Evolutionary conservation across 2,329 filamentous ascomycete genomes (phyloP), one percentile per base, ranked within the genome.

Genomic region (Cladosporium sp.): DNA sequence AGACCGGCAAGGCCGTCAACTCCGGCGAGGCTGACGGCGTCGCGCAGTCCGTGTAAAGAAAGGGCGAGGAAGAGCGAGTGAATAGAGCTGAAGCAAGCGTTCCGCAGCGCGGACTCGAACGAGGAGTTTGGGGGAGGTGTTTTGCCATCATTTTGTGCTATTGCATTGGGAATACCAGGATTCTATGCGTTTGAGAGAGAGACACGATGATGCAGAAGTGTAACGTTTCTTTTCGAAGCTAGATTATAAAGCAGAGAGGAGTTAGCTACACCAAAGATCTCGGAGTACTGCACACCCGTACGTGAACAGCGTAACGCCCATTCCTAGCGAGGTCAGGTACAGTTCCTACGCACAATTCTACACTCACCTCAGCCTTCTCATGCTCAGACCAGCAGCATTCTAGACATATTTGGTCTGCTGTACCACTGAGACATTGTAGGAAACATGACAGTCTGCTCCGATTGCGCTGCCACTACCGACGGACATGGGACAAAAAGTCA

Each of bases 1-100:
- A 96, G 85, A 96, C 92, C 12, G 92, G 92, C 70, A 97, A 97
- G 84, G 88, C 88, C 70, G 86, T 97, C 72, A 95, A 89, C 75
- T 85, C 81, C 25, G 89, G 82, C 65, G 83, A 85, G 78, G 87
- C 82, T 22, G 88, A 92, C 70, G 89, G 88, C 56, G 79, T 82
- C 59, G 42, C 66, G 8, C 70, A 72, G 60, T 44, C 64, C 17
- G 68, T 71, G 25, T 67, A 61, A 32, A 32, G 28, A 7, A 10
- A 17, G 8, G 5, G 28, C 28, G 28, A 17, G 8, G 5, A 48
- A 19, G 45, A 28, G 9, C 17, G 24, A 35, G 25, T 2, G 28
- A 12, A 7, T 20, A 15, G 20, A 22, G n/a, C n/a, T n/a, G n/a
- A 9, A 45, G 32, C 32, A 50, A 35, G 37, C 28, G 28, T 32